These are phyloP conservation scores for Geranium rotundifolium DNA, from an alignment of 345 rosid genomes.

Conservation along the genomic window DNA sequence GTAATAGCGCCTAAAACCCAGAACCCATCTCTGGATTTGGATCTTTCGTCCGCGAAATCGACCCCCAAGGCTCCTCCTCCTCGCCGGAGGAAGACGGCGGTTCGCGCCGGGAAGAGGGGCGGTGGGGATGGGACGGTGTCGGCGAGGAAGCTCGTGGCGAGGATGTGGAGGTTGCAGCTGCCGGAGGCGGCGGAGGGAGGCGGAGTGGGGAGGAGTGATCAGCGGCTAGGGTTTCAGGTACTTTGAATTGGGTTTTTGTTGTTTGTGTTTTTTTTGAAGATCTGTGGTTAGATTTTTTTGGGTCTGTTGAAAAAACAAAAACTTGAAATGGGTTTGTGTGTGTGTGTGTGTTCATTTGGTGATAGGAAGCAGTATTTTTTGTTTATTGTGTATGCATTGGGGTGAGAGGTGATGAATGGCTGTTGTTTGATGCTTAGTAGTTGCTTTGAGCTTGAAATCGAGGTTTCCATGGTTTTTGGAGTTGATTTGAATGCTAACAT, in stretches of 20 bases:
- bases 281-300: not conserved
- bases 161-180: slow-evolving; percentile 38
- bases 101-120: slow-evolving; percentile 36
- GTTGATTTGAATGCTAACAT: no score
- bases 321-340: no score
- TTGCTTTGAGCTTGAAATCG: no score
- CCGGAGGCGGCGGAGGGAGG: not conserved
- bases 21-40: slow-evolving; percentile 24
- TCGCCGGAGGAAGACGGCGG: slow-evolving; percentile 36
- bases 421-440: not conserved
- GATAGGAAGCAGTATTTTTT: not conserved
- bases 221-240: not conserved
- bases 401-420: not conserved
- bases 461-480: no score
- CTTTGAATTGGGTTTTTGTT: not conserved
- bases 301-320: not conserved
- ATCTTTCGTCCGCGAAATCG: slow-evolving; percentile 19
- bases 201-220: not conserved
- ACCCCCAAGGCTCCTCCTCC: slow-evolving; percentile 21
- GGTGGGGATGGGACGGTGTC: slow-evolving; percentile 29
- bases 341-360: no score
- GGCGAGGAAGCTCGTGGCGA: slow-evolving; percentile 70
- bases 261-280: not conserved
- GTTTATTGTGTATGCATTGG: not conserved
- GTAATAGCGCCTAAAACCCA: slow-evolving; percentile 7